phyloP scores from a whole-genome alignment of 805 yeast genomes.

The Hanseniaspora pseudoguilliermondii region DNA sequence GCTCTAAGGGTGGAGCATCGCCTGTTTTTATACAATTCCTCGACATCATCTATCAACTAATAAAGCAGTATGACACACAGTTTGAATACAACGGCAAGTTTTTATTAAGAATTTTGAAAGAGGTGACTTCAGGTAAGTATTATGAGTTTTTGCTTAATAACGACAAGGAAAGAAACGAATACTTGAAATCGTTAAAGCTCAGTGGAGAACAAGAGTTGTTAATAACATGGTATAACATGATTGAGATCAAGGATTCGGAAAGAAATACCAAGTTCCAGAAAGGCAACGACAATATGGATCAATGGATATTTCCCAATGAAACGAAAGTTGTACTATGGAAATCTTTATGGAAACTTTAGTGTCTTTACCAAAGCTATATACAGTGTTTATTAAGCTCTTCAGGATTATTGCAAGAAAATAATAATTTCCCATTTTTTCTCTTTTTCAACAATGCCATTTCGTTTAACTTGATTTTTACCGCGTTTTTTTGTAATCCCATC shows the following conservation, averaged over 20 bases:
- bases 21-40: constrained; percentile 91
- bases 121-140: constrained; percentile 84
- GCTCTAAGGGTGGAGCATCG: constrained; percentile 34
- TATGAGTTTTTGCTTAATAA: constrained; percentile 75
- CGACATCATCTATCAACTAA: constrained; percentile 75
- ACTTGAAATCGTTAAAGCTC: constrained; percentile 32
- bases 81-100: constrained; percentile 88
- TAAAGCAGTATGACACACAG: constrained; percentile 51
- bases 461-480: neutral
- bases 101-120: constrained; percentile 71
- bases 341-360: neutral
- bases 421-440: too few relatives aligned
- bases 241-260: constrained; percentile 50
- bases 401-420: too few relatives aligned
- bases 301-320: constrained; percentile 39
- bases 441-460: neutral
- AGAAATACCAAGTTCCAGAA: constrained; percentile 22
- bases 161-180: constrained; percentile 46
- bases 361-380: too few relatives aligned
- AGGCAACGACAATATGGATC: constrained; percentile 25
- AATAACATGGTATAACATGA: constrained; percentile 60
- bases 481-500: neutral
- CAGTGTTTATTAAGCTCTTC: too few relatives aligned
- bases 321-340: constrained; percentile 24
- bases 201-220: constrained; percentile 51